Conservation (phyloP, 192 early-diverging fungal species). For the Podila epigama region DNA sequence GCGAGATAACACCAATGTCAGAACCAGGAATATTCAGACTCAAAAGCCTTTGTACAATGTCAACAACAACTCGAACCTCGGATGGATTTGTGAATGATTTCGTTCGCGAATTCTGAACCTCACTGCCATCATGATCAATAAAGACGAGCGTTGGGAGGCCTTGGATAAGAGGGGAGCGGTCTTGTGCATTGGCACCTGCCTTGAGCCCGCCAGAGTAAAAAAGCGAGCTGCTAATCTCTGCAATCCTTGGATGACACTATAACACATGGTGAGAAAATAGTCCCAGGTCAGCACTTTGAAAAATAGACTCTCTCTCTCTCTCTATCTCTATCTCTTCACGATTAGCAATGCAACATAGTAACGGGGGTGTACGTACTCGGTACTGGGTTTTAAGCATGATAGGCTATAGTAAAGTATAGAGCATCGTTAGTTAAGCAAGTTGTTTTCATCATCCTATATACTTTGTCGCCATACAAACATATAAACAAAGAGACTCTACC, state of each 20-base stretch:
- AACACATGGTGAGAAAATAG: too few relatives aligned
- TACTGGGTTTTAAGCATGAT: slow-evolving; percentile 78
- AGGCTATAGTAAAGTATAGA: slow-evolving; percentile 33
- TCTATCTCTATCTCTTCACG: too few relatives aligned
- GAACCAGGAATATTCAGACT: slow-evolving; percentile 48
- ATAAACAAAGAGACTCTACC: too few relatives aligned
- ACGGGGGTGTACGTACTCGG: too few relatives aligned
- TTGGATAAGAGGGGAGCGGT: slow-evolving; percentile 52
- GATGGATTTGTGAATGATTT: slow-evolving; percentile 63
- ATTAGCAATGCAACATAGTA: too few relatives aligned
- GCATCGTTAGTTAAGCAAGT: too few relatives aligned
- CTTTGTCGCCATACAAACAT: too few relatives aligned
- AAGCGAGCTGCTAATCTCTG: slow-evolving; percentile 64
- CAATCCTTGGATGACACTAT: slow-evolving; percentile 72
- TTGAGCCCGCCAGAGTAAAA: slow-evolving; percentile 66
- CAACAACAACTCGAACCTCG: slow-evolving; percentile 57
- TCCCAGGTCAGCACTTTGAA: too few relatives aligned
- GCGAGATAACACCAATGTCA: slow-evolving; percentile 72
- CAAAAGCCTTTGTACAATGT: slow-evolving; percentile 52
- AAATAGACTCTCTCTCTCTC: too few relatives aligned
- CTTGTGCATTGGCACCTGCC: slow-evolving; percentile 48
- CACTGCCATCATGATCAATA: slow-evolving; percentile 62
- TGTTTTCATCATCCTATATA: too few relatives aligned
- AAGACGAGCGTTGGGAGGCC: slow-evolving; percentile 63
- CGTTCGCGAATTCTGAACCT: slow-evolving; percentile 51